Evolutionary conservation across 495 filamentous ascomycete genomes (phyloP).

Genomic region (Trichoderma orchidacearum): DNA sequence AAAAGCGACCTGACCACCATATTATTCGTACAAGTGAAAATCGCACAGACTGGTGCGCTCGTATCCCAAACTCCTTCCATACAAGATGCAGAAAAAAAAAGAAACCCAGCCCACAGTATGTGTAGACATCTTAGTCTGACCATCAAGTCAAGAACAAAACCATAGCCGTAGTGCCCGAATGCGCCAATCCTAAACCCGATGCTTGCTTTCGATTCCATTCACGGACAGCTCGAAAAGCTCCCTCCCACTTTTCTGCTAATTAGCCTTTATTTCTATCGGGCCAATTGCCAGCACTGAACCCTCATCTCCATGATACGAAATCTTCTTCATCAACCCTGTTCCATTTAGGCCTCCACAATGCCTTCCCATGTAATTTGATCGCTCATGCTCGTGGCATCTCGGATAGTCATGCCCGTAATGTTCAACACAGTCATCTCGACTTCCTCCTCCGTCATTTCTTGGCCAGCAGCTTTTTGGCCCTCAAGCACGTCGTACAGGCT

Average conservation of each 20-base stretch:
- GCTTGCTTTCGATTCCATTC: too few relatives aligned
- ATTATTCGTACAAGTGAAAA: not conserved
- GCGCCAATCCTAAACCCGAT: too few relatives aligned
- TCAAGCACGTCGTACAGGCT: slow-evolving; percentile 82
- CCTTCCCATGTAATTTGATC: slow-evolving; percentile 26
- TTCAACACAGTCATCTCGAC: slow-evolving; percentile 51
- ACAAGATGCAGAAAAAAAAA: not conserved
- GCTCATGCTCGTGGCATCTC: slow-evolving; percentile 9
- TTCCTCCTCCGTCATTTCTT: slow-evolving; percentile 50
- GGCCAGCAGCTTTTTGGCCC: slow-evolving; percentile 53
- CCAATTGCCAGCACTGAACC: too few relatives aligned
- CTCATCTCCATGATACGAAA: too few relatives aligned
- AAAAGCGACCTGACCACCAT: not conserved
- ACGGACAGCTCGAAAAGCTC: too few relatives aligned
- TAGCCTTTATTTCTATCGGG: too few relatives aligned
- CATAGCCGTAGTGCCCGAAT: not conserved
- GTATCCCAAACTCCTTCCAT: not conserved
- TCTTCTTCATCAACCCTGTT: not conserved
- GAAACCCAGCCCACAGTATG: not conserved
- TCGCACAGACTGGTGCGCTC: not conserved
- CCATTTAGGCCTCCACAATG: slow-evolving; percentile 6
- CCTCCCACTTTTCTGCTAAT: too few relatives aligned
- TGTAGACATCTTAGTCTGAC: not conserved
- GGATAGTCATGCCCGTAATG: slow-evolving; percentile 8
- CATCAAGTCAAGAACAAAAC: not conserved